Evolutionary conservation across 345 rosid species (phyloP).

Genomic region (Diplotaxis tenuifolia): DNA sequence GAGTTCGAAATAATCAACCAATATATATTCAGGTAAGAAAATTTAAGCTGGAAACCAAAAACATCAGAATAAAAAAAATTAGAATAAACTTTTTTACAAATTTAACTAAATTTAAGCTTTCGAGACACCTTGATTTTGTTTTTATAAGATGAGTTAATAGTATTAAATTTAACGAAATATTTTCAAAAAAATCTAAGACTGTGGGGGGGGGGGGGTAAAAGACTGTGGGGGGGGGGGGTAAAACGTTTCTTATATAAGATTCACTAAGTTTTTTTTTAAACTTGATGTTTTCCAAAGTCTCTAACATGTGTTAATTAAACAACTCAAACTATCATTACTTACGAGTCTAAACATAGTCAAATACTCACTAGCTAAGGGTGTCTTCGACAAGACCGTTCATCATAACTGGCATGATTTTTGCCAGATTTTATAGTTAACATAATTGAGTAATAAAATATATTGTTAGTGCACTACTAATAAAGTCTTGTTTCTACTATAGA

Average conservation of each 20-base stretch:
- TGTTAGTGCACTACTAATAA: background rate
- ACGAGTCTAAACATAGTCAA: background rate
- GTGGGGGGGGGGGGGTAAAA: too few species aligned
- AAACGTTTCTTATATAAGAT: background rate
- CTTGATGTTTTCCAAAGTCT: background rate
- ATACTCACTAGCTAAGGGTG: background rate
- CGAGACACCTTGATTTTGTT: too few species aligned
- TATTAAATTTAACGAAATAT: too few species aligned
- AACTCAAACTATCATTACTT: background rate
- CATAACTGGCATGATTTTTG: background rate
- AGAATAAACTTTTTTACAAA: background rate
- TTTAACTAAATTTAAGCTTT: too few species aligned
- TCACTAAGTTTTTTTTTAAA: background rate
- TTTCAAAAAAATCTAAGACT: too few species aligned
- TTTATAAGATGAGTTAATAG: too few species aligned
- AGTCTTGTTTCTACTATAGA: too few species aligned
- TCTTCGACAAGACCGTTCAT: too few species aligned
- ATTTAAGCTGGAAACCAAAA: background rate
- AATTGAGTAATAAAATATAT: background rate
- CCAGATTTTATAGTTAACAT: background rate
- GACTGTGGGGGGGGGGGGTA: too few species aligned
- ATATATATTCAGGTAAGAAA: background rate
- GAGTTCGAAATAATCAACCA: background rate
- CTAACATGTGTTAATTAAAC: background rate
- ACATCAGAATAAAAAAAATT: background rate